Conservation (phyloP, 345 rosid genomes). For the Murraya paniculata region DNA sequence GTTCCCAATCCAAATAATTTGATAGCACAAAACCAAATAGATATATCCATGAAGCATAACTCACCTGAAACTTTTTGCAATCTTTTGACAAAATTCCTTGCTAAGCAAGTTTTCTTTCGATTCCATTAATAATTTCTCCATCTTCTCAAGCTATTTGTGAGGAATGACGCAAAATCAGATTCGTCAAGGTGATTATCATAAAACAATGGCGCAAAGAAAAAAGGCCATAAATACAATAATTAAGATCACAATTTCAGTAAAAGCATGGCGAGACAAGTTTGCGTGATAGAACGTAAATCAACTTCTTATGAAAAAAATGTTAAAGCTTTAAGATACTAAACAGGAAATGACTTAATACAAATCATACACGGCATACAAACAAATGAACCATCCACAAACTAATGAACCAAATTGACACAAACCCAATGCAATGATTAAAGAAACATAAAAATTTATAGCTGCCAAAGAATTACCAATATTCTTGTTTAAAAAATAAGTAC, state of each 20-base stretch:
- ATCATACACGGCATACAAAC: background rate
- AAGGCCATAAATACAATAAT: background rate
- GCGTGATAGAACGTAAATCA: background rate
- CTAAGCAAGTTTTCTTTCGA: constrained; percentile 27
- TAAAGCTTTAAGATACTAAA: too few relatives aligned
- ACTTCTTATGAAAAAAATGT: too few relatives aligned
- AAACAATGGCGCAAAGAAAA: background rate
- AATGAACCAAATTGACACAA: background rate
- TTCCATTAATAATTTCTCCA: constrained; percentile 48
- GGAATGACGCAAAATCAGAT: background rate
- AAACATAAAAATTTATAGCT: background rate
- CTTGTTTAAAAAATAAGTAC: background rate
- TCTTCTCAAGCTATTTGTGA: constrained; percentile 43
- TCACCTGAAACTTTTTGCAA: constrained; percentile 62
- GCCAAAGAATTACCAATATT: background rate
- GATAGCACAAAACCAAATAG: background rate
- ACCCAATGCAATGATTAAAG: background rate
- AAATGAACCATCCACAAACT: background rate
- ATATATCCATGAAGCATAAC: constrained; percentile 16
- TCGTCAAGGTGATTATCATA: background rate
- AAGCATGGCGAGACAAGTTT: background rate
- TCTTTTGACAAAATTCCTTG: constrained; percentile 49
- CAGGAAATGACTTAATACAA: background rate
- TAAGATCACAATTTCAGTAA: background rate
- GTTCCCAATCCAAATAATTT: background rate